A percentile compares a stretch with the other conserved stretches of the same genome.
Conservation (phyloP, 2,329 filamentous ascomycete species). For the Drechslerella stenobrocha region DNA sequence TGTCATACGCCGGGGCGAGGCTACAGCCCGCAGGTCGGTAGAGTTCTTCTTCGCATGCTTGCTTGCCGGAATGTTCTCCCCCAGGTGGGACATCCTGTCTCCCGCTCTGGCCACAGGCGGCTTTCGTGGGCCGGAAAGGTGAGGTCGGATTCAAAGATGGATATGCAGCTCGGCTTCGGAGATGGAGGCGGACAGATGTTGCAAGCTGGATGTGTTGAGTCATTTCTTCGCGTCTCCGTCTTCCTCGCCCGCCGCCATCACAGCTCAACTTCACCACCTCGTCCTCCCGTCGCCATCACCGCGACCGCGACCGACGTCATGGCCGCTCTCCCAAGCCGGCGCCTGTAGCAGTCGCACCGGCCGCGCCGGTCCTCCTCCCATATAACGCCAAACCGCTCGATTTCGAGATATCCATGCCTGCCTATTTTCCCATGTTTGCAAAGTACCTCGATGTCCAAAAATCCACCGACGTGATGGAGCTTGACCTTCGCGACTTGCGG, state of each 20-base stretch:
- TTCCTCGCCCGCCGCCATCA: constrained; percentile 10
- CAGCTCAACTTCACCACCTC: constrained; percentile 14
- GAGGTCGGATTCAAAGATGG: neutral
- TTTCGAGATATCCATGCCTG: constrained; percentile 71
- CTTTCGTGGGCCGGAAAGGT: neutral
- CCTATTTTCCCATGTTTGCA: constrained; percentile 61
- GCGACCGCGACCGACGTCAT: constrained; percentile 2
- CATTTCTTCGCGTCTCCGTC: constrained; percentile 42
- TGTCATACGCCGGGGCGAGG: constrained; percentile 46
- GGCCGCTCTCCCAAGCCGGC: constrained; percentile 31
- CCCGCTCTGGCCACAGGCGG: neutral
- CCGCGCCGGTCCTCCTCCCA: constrained; percentile 56
- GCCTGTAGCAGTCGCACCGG: constrained; percentile 1
- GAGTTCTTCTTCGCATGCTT: constrained; percentile 37
- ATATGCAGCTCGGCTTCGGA: neutral
- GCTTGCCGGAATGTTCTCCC: constrained; percentile 16
- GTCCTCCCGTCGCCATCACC: constrained; percentile 17
- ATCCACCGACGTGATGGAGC: constrained; percentile 65
- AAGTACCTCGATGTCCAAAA: constrained; percentile 90
- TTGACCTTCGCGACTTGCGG: constrained; percentile 74
- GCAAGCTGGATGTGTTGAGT: constrained; percentile 42
- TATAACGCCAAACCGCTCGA: constrained; percentile 63
- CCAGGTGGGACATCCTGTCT: constrained; percentile 26
- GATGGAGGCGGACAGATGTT: neutral
- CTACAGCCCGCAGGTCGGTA: constrained; percentile 36